Conservation (phyloP, 352 stramenopile genomes). For the Phytophthora constricta region DNA sequence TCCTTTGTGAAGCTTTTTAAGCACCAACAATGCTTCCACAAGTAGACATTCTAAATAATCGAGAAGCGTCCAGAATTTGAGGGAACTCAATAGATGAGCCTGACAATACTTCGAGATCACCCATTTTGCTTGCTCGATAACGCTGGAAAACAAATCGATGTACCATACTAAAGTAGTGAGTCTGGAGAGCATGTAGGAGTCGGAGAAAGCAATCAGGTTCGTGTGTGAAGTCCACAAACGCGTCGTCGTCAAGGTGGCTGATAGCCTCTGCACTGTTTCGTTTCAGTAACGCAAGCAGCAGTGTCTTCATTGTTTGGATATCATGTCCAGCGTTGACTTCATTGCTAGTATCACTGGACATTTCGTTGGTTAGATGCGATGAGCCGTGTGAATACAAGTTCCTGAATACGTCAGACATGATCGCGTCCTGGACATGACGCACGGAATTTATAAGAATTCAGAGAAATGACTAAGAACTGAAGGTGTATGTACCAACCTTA, state of each 20-base stretch:
- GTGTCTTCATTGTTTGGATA: constrained; percentile 18
- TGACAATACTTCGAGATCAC: not conserved
- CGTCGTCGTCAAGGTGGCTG: constrained; percentile 27
- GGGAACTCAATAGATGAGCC: not conserved
- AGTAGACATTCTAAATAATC: constrained; percentile 52
- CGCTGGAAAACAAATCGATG: constrained; percentile 10
- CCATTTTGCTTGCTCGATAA: not conserved
- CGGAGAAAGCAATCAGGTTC: constrained; percentile 38
- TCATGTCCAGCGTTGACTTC: constrained; percentile 6
- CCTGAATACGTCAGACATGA: constrained; percentile 36
- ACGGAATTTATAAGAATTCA: constrained; percentile 6
- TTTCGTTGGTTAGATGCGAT: not conserved
- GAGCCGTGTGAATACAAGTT: constrained; percentile 18
- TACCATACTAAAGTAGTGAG: constrained; percentile 47
- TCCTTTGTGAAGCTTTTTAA: constrained; percentile 57
- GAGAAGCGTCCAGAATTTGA: constrained; percentile 39
- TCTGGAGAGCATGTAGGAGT: constrained; percentile 48
- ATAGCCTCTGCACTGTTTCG: constrained; percentile 30
- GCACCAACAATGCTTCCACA: constrained; percentile 36
- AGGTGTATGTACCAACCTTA: constrained; percentile 20
- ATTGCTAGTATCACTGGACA: not conserved
- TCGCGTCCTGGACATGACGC: constrained; percentile 29
- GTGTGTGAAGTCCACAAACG: constrained; percentile 19
- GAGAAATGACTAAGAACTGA: not conserved
- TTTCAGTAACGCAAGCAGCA: constrained; percentile 35